phyloP scores from a whole-genome alignment of 345 rosid species.

The Sisymbrium altissimum region DNA sequence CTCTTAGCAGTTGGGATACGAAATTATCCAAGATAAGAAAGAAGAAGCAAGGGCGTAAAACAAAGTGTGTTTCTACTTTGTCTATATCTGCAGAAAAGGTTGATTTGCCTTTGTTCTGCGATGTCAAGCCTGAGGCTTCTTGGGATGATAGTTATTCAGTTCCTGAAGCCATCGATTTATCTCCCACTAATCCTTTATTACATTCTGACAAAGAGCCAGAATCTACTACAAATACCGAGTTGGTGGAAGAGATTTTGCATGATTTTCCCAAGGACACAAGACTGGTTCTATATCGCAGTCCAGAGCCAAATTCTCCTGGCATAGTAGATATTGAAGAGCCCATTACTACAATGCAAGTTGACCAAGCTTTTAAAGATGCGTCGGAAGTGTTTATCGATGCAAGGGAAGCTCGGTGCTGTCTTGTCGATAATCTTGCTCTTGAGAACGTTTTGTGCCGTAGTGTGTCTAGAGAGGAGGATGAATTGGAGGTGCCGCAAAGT shows the following conservation, averaged over 20 bases:
- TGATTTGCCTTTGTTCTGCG: slow-evolving; percentile 19
- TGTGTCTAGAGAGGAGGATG: slow-evolving; percentile 32
- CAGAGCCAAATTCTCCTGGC: slow-evolving; percentile 16
- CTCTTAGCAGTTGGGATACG: slow-evolving; percentile 48
- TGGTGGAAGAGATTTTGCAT: slow-evolving; percentile 12
- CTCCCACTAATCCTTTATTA: slow-evolving; percentile 23
- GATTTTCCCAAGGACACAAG: slow-evolving; percentile 9
- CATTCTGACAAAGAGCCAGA: slow-evolving; percentile 17
- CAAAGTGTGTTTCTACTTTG: not conserved
- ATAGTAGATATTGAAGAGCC: slow-evolving; percentile 18
- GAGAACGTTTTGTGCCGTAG: slow-evolving; percentile 7
- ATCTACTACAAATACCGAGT: slow-evolving; percentile 15
- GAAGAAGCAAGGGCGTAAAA: slow-evolving; percentile 33
- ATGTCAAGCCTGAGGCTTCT: slow-evolving; percentile 42
- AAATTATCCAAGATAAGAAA: slow-evolving; percentile 42
- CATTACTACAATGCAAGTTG: slow-evolving; percentile 11
- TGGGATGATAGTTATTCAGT: slow-evolving; percentile 35
- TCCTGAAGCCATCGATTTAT: slow-evolving; percentile 17
- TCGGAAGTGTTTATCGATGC: slow-evolving; percentile 2
- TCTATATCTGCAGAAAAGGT: not conserved
- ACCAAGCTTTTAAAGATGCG: not conserved
- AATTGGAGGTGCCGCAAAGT: not conserved
- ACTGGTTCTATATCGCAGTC: not conserved
- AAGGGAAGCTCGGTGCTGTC: slow-evolving; percentile 30
- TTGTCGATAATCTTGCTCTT: slow-evolving; percentile 12